These are phyloP conservation scores for Fragosphaeria purpurea DNA, from an alignment of 2,329 filamentous ascomycete genomes.

Conservation along the genomic window DNA sequence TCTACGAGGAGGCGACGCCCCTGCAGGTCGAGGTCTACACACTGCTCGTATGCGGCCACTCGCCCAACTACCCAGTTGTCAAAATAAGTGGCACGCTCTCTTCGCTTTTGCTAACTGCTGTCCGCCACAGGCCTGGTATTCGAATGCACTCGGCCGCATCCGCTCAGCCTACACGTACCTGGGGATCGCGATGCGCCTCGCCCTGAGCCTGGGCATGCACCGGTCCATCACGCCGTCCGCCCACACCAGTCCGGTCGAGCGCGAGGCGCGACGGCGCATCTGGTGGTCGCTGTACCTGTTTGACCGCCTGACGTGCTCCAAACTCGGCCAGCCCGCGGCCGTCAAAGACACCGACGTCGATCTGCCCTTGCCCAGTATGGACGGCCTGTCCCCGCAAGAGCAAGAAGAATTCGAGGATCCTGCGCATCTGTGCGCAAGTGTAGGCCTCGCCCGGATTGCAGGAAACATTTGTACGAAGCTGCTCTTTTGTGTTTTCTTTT, in stretches of 20 bases:
- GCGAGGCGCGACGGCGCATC: slow-evolving; percentile 28
- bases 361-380: slow-evolving; percentile 7
- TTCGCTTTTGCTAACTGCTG: not conserved
- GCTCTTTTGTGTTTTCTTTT: no score
- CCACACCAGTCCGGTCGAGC: slow-evolving; percentile 26
- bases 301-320: slow-evolving; percentile 39
- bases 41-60: not conserved
- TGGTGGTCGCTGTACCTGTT: slow-evolving; percentile 35
- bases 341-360: slow-evolving; percentile 39
- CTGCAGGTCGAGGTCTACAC: not conserved
- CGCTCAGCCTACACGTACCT: slow-evolving; percentile 20
- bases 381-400: slow-evolving; percentile 30
- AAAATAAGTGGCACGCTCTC: not conserved
- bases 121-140: not conserved
- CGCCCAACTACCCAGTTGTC: no score
- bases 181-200: slow-evolving; percentile 32
- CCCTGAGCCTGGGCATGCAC: slow-evolving; percentile 34
- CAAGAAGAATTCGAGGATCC: slow-evolving; percentile 24
- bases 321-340: slow-evolving; percentile 36
- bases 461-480: slow-evolving; percentile 5
- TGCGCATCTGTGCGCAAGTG: slow-evolving; percentile 23
- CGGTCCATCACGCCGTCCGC: slow-evolving; percentile 24
- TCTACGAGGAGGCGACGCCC: slow-evolving; percentile 4
- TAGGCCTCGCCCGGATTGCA: slow-evolving; percentile 27
- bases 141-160: slow-evolving; percentile 3